phyloP scores from a whole-genome alignment of 768 basidiomycete species.

The Suillus sp. region DNA sequence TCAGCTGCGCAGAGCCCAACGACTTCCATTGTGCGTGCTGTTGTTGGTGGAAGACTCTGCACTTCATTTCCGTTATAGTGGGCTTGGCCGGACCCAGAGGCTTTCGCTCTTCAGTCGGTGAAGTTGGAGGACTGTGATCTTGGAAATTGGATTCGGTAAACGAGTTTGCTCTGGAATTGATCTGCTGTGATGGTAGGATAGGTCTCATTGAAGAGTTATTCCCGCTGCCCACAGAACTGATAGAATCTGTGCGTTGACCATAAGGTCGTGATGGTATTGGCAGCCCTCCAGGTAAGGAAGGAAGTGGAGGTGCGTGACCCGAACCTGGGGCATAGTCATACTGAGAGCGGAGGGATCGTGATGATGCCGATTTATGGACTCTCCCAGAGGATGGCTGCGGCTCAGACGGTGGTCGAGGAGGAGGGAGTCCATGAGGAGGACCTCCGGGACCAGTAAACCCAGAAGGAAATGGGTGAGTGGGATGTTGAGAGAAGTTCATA shows the following conservation, averaged over 20 bases:
- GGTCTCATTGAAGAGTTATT: slow-evolving; percentile 47
- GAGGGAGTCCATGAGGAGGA: slow-evolving; percentile 26
- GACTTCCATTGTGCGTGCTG: slow-evolving; percentile 98
- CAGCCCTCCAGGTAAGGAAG: slow-evolving; percentile 38
- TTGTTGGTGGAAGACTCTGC: slow-evolving; percentile 96
- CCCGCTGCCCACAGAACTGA: slow-evolving; percentile 11
- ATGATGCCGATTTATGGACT: slow-evolving; percentile 56
- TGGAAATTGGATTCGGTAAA: slow-evolving; percentile 54
- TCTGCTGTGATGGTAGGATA: slow-evolving; percentile 64
- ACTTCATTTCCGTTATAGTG: slow-evolving; percentile 88
- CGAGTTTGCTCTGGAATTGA: slow-evolving; percentile 53
- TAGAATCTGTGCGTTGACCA: slow-evolving; percentile 24
- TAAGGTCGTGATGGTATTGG: slow-evolving; percentile 32
- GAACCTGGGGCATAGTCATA: slow-evolving; percentile 42
- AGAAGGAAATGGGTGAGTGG: slow-evolving; percentile 16
- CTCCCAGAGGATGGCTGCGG: slow-evolving; percentile 32
- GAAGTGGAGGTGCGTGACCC: slow-evolving; percentile 39
- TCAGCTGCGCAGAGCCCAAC: slow-evolving; percentile 83
- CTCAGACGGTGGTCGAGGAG: slow-evolving; percentile 51
- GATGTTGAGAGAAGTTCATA: slow-evolving; percentile 20
- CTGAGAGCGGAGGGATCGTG: slow-evolving; percentile 59
- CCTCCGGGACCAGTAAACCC: slow-evolving; percentile 19
- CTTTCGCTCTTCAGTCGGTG: slow-evolving; percentile 64
- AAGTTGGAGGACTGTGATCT: slow-evolving; percentile 82
- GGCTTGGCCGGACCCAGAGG: slow-evolving; percentile 72